These are phyloP conservation scores for Tribonema minus DNA, from an alignment of 108 stramenopile species.

Conservation along the genomic window DNA sequence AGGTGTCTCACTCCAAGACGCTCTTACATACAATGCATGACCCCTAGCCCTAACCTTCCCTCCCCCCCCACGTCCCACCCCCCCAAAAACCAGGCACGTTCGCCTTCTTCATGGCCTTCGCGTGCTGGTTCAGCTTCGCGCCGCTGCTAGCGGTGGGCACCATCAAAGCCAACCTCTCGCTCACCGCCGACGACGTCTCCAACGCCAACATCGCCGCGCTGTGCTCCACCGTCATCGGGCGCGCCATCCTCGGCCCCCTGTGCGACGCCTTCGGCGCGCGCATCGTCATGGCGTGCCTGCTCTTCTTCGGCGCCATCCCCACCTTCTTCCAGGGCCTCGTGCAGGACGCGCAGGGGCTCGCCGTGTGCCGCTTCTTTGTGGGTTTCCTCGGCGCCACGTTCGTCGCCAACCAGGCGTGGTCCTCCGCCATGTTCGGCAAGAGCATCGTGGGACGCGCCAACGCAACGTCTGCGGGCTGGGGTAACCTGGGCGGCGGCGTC, in stretches of 20 bases:
- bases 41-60: too few relatives aligned
- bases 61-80: too few relatives aligned
- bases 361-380: slow-evolving; percentile 69
- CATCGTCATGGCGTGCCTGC: slow-evolving; percentile 60
- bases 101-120: slow-evolving; percentile 58
- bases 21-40: too few relatives aligned
- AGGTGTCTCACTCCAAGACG: too few relatives aligned
- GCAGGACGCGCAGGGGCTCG: slow-evolving; percentile 57
- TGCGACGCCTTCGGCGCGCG: slow-evolving; percentile 67
- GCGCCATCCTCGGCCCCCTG: slow-evolving; percentile 70
- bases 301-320: slow-evolving; percentile 64
- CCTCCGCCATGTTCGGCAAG: slow-evolving; percentile 71
- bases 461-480: slow-evolving; percentile 69
- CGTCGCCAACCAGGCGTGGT: slow-evolving; percentile 80
- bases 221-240: slow-evolving; percentile 66
- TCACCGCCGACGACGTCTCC: slow-evolving; percentile 68
- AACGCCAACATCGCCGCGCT: slow-evolving; percentile 67
- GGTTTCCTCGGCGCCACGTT: slow-evolving; percentile 74
- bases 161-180: slow-evolving; percentile 56
- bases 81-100: too few relatives aligned
- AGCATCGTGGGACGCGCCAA: slow-evolving; percentile 76
- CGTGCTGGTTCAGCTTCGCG: slow-evolving; percentile 76
- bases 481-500: slow-evolving; percentile 76
- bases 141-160: slow-evolving; percentile 68
- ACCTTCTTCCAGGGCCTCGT: slow-evolving; percentile 67